Evolutionary conservation across 2,329 filamentous ascomycete species (phyloP).

Genomic region (Paecilomyces dactylethromorphus): DNA sequence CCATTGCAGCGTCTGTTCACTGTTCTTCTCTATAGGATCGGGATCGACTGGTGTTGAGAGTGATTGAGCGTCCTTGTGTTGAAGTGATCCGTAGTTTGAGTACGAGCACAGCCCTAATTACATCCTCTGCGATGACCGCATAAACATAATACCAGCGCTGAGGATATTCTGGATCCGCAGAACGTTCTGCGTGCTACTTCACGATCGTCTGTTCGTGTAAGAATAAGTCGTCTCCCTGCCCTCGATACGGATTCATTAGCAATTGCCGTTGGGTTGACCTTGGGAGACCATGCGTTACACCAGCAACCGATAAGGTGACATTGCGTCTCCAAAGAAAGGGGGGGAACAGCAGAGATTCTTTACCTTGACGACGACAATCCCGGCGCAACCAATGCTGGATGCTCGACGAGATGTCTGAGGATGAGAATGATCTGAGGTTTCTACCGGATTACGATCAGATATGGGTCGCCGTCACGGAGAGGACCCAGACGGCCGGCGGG

Average conservation of each 20-base stretch:
- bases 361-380: neutral
- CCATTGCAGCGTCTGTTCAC: conserved; percentile 26
- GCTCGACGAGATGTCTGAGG: neutral
- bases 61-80: neutral
- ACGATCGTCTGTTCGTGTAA: neutral
- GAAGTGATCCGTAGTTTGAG: neutral
- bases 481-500: neutral
- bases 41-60: neutral
- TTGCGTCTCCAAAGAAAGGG: neutral
- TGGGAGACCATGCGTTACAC: neutral
- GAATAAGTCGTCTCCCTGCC: neutral
- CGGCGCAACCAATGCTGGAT: neutral
- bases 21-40: neutral
- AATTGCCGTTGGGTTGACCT: neutral
- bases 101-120: neutral
- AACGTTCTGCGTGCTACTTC: neutral
- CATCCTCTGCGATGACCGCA: neutral
- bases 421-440: neutral
- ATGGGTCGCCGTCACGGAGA: neutral
- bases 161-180: neutral
- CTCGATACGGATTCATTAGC: neutral
- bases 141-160: neutral
- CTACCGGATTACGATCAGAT: neutral
- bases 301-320: neutral
- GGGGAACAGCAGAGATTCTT: neutral